phyloP scores from a whole-genome alignment of 2,329 filamentous ascomycete species.

The Aureobasidium sp. region DNA sequence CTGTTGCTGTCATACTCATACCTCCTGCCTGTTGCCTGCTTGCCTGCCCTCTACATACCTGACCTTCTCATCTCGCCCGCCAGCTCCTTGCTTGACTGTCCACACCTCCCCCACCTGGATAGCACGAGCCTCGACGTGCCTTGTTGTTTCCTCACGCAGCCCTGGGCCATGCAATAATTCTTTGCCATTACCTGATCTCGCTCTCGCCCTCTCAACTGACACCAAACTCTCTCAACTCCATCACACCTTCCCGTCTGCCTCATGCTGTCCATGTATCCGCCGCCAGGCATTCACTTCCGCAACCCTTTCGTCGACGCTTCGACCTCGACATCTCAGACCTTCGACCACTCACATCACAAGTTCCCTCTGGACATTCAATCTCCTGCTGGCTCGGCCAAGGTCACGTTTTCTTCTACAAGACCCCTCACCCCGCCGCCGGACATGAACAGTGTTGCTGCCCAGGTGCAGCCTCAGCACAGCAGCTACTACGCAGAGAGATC shows the following conservation, averaged over 20 bases:
- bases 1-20: constrained; percentile 3
- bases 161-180: constrained; percentile 15
- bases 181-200: not conserved
- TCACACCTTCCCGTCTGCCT: constrained; percentile 13
- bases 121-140: constrained; percentile 13
- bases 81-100: constrained; percentile 16
- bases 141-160: constrained; percentile 11
- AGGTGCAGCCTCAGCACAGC: constrained; percentile 20
- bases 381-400: constrained; percentile 15
- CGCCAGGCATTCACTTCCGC: constrained; percentile 28
- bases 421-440: constrained; percentile 31
- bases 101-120: constrained; percentile 15
- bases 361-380: constrained; percentile 19
- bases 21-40: constrained; percentile 6
- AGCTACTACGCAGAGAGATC: constrained; percentile 24
- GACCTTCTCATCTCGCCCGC: not conserved
- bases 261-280: constrained; percentile 31
- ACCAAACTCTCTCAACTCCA: not conserved
- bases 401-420: constrained; percentile 19
- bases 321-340: constrained; percentile 19
- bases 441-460: constrained; percentile 26
- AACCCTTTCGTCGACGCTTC: constrained; percentile 28
- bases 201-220: not conserved
- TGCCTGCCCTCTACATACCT: constrained; percentile 12
- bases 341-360: constrained; percentile 16